These are phyloP conservation scores for Calendula officinalis DNA, from an alignment of 129 eudicot species.

Conservation along the genomic window DNA sequence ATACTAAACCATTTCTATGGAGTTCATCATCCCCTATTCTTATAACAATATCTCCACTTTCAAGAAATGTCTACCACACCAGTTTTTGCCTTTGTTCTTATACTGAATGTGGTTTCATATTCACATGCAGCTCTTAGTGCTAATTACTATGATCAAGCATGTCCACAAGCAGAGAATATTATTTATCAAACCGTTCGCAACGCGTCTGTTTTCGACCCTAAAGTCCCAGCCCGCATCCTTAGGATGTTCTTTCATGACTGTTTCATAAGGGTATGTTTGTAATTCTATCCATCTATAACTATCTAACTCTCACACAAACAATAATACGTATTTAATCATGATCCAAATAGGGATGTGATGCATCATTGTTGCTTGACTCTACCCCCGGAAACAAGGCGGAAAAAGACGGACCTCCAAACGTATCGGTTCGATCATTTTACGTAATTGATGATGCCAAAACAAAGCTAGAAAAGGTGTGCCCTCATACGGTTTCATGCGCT, in stretches of 20 bases:
- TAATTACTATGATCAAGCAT: conserved; percentile 62
- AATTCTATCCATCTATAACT: too few species aligned
- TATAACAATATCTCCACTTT: conserved; percentile 4
- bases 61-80: conserved; percentile 16
- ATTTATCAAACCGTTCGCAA: conserved; percentile 52
- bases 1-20: conserved; percentile 27
- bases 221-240: conserved; percentile 72
- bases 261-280: conserved; percentile 54
- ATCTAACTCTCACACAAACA: background rate
- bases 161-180: conserved; percentile 75
- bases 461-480: conserved; percentile 78
- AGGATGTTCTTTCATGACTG: conserved; percentile 94
- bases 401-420: conserved; percentile 78
- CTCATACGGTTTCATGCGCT: conserved; percentile 78
- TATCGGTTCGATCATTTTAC: conserved; percentile 66
- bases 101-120: conserved; percentile 17
- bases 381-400: conserved; percentile 67
- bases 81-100: conserved; percentile 28
- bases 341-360: conserved; percentile 67
- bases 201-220: conserved; percentile 63
- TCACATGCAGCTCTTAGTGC: conserved; percentile 48
- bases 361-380: conserved; percentile 74
- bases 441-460: conserved; percentile 75
- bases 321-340: background rate
- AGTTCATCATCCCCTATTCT: conserved; percentile 34